phyloP scores from a whole-genome alignment of 306 rosid species.

The Senna siamea region DNA sequence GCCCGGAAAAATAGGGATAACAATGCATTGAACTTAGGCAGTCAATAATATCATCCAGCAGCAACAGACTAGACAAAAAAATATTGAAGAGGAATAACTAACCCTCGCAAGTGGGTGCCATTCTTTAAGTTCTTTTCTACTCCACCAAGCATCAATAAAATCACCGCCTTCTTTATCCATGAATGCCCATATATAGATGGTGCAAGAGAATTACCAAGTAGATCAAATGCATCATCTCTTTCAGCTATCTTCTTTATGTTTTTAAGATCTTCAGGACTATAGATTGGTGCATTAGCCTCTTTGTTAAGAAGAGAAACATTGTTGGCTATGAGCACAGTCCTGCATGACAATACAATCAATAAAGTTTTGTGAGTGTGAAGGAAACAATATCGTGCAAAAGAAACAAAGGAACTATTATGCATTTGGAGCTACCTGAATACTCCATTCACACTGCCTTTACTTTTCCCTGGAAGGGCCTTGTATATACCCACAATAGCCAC shows the following conservation, averaged over 20 bases:
- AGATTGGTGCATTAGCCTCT: slow-evolving; percentile 95
- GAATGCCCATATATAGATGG: slow-evolving; percentile 97
- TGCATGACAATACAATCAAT: slow-evolving; percentile 46
- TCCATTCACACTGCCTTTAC: slow-evolving; percentile 90
- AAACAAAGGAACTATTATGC: slow-evolving; percentile 20
- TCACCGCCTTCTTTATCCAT: slow-evolving; percentile 97
- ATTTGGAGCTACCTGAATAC: slow-evolving; percentile 78
- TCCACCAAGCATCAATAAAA: slow-evolving; percentile 92
- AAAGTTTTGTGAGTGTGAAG: slow-evolving; percentile 24
- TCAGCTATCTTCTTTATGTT: slow-evolving; percentile 82
- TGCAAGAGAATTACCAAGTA: slow-evolving; percentile 93
- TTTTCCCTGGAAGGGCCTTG: slow-evolving; percentile 93
- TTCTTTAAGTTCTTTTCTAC: slow-evolving; percentile 96
- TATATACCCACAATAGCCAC: slow-evolving; percentile 89
- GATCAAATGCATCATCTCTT: slow-evolving; percentile 86
- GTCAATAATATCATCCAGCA: slow-evolving; percentile 22
- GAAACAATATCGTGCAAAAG: slow-evolving; percentile 7
- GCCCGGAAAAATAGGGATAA: slow-evolving; percentile 7
- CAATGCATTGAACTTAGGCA: slow-evolving; percentile 18
- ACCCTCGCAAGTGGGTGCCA: slow-evolving; percentile 99
- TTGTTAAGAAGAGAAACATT: slow-evolving; percentile 91
- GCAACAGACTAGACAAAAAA: slow-evolving; percentile 10
- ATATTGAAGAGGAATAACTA: slow-evolving; percentile 45
- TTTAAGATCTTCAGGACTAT: slow-evolving; percentile 76
- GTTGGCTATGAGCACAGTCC: slow-evolving; percentile 94